Base-by-base conservation (phyloP, 164 flowering plant species). In the Warburgia ugandensis region DNA sequence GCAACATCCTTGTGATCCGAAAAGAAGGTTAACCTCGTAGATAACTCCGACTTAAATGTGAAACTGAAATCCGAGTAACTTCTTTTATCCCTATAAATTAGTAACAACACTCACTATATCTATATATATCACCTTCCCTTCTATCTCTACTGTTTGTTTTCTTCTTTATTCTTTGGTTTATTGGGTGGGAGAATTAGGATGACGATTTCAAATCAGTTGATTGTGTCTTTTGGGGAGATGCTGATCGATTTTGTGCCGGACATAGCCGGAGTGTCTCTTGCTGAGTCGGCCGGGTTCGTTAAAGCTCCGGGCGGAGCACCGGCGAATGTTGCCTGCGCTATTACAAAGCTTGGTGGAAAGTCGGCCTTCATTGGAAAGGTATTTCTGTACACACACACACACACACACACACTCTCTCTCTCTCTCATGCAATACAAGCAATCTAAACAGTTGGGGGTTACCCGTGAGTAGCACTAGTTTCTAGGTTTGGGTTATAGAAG, bases 221-320 rank as follows among this genome's bases (percentile, higher is more conserved):
- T 83, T 0, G 84, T 78, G 5, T 46, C 62, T 2, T 84, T 84
- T 30, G 88, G 88, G 1, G 94, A 79, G 52, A 81, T 84, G 94
- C 65, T 85, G n/a, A 82, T 85, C 26, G 94, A 82, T 47, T 85
- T 85, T 38, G 94, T 85, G 12, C 94, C 89, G 2, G 71, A 65
- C 38, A 52, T 48, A 0, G 40, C 81, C 12, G 94, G 94, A 2
- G 84, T 82, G 44, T 85, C 94, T 5, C 57, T 85, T 50, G 86
- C 89, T 2, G 86, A 85, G 36, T 65, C 89, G 1, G 16, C 43
- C 3, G 89, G 72, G 0, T 85, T 85, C 44, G 37, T 75, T 55
- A 82, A 85, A 58, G 86, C 89, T 14, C 86, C 89, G 4, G 94
- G 89, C 17, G 94, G 94, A 27, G 94, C 94, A 9, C 94, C 94